These are phyloP conservation scores for Backusella liffmaniae DNA, from an alignment of 192 early-diverging fungal genomes.

Conservation along the genomic window DNA sequence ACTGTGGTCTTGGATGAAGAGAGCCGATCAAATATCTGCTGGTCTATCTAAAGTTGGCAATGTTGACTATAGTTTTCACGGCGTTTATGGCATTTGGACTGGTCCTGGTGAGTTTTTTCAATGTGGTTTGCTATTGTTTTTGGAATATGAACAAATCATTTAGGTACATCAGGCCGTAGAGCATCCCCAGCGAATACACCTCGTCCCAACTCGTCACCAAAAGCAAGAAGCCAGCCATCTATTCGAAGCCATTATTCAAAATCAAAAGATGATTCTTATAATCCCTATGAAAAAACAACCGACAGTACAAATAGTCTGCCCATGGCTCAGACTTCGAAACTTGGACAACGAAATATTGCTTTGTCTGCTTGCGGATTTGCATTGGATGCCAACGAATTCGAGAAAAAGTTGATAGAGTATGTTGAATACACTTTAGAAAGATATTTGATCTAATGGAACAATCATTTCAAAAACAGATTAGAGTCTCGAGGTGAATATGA, in stretches of 20 bases:
- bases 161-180: constrained; percentile 18
- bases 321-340: constrained; percentile 48
- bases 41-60: constrained; percentile 44
- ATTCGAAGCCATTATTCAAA: not conserved
- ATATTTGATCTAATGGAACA: constrained; percentile 17
- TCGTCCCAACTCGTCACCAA: not conserved
- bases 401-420: constrained; percentile 45
- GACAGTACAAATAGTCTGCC: constrained; percentile 11
- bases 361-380: constrained; percentile 52
- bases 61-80: constrained; percentile 54
- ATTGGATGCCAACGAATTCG: constrained; percentile 45
- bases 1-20: constrained; percentile 53
- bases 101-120: constrained; percentile 21
- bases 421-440: too few species aligned
- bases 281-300: not conserved
- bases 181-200: constrained; percentile 24
- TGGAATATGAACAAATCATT: too few species aligned
- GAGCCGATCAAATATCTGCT: constrained; percentile 43
- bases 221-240: not conserved
- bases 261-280: not conserved
- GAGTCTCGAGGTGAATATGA: constrained; percentile 72
- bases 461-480: constrained; percentile 53
- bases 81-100: constrained; percentile 46
- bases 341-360: constrained; percentile 46
- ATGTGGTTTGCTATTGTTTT: too few species aligned